phyloP scores from a whole-genome alignment of 1,284 basidiomycete genomes.

The Tremellales sp. region DNA sequence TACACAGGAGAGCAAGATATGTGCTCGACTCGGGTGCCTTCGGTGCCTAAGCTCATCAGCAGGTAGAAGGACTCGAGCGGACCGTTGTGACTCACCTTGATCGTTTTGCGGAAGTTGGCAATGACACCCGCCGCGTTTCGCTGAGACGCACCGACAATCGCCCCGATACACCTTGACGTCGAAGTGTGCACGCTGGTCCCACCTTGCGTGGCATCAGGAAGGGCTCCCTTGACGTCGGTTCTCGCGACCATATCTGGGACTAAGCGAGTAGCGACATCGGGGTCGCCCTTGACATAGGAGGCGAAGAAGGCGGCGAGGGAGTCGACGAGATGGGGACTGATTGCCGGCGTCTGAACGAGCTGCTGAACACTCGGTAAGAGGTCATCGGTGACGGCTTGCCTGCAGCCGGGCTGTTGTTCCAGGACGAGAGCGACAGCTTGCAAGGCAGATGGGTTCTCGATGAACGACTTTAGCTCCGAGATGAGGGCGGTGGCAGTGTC shows the following conservation, averaged over 20 bases:
- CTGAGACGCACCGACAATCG: slow-evolving; percentile 66
- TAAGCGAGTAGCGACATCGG: slow-evolving; percentile 72
- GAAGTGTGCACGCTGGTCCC: slow-evolving; percentile 54
- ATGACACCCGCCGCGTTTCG: slow-evolving; percentile 72
- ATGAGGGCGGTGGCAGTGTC: slow-evolving; percentile 63
- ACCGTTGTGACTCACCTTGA: slow-evolving; percentile 56
- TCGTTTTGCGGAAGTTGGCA: slow-evolving; percentile 69
- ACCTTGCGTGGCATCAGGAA: slow-evolving; percentile 42
- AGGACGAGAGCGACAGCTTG: slow-evolving; percentile 67
- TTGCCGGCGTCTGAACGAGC: slow-evolving; percentile 70
- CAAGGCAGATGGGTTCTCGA: slow-evolving; percentile 73
- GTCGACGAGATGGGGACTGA: slow-evolving; percentile 67
- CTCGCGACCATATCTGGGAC: slow-evolving; percentile 61
- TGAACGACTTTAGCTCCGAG: slow-evolving; percentile 67
- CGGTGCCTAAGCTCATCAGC: slow-evolving; percentile 51
- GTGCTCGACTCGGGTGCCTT: slow-evolving; percentile 65
- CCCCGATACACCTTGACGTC: slow-evolving; percentile 76
- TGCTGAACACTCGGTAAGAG: slow-evolving; percentile 65
- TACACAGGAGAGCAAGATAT: slow-evolving; percentile 75
- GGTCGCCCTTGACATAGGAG: slow-evolving; percentile 73
- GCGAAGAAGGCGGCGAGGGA: slow-evolving; percentile 74
- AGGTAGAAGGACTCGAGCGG: background rate
- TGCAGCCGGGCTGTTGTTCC: slow-evolving; percentile 63
- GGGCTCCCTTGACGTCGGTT: slow-evolving; percentile 18
- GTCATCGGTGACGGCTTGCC: slow-evolving; percentile 66